Percentiles rank a stretch among this genome's conserved stretches.
Evolutionary conservation across 1,284 basidiomycete genomes (phyloP).

Genomic region (Naganishia sp.): DNA sequence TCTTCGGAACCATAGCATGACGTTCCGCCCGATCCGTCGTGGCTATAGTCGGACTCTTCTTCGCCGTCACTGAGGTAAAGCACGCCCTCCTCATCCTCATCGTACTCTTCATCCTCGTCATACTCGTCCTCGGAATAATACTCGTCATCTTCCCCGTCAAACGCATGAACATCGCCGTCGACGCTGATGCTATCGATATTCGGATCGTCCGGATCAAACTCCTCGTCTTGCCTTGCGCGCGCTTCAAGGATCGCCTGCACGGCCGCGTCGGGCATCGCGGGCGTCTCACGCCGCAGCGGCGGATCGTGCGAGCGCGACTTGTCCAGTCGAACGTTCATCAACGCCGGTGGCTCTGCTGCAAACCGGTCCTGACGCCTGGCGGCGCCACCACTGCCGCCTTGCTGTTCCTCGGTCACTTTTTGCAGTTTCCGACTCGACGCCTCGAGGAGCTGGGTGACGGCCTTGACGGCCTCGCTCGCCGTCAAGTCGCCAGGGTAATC

Average conservation of each 20-base stretch:
- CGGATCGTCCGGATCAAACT: slow-evolving; percentile 20
- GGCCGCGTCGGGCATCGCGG: slow-evolving; percentile 1
- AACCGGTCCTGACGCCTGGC: background rate
- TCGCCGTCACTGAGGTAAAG: slow-evolving; percentile 9
- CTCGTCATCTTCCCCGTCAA: slow-evolving; percentile 23
- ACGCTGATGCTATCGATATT: slow-evolving; percentile 22
- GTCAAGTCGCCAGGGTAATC: slow-evolving; percentile 19
- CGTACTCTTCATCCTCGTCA: slow-evolving; percentile 25
- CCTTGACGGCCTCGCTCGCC: slow-evolving; percentile 25
- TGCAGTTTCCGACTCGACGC: slow-evolving; percentile 26
- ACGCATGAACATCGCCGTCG: slow-evolving; percentile 18
- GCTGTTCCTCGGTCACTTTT: slow-evolving; percentile 23
- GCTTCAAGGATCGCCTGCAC: slow-evolving; percentile 12
- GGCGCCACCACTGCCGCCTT: background rate
- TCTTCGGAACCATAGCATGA: slow-evolving; percentile 17
- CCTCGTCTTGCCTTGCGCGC: slow-evolving; percentile 5
- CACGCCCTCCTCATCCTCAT: slow-evolving; percentile 20
- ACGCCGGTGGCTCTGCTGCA: no score
- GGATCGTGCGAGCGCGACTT: background rate
- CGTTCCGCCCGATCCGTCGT: slow-evolving; percentile 5
- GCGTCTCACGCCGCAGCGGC: background rate
- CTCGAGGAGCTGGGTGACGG: slow-evolving; percentile 23
- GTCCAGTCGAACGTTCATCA: background rate
- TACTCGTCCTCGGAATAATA: slow-evolving; percentile 25
- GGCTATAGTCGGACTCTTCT: slow-evolving; percentile 13